Evolutionary conservation across 202 grass and related monocot genomes (phyloP).

Genomic region (Alloteropsis angusta): DNA sequence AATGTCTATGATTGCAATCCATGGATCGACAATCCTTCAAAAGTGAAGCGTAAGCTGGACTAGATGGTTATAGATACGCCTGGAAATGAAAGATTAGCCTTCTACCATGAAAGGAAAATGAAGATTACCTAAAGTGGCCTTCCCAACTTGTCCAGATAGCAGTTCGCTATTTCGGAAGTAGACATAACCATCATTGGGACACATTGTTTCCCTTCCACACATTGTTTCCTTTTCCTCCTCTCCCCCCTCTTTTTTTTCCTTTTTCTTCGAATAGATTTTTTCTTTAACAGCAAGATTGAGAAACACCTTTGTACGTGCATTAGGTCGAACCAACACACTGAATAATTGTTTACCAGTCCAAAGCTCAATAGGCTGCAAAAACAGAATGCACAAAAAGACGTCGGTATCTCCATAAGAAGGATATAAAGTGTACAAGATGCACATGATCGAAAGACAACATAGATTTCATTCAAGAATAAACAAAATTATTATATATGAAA

Average conservation of each 20-base stretch:
- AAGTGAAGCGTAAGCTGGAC: neutral
- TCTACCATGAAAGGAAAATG: neutral
- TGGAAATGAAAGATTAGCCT: neutral
- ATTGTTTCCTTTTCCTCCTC: slow-evolving; percentile 36
- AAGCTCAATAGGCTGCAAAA: slow-evolving; percentile 80
- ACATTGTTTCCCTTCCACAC: slow-evolving; percentile 74
- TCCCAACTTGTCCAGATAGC: slow-evolving; percentile 81
- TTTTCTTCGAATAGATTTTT: slow-evolving; percentile 49
- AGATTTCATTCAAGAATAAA: slow-evolving; percentile 15
- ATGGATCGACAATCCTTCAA: neutral
- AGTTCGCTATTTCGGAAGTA: slow-evolving; percentile 94
- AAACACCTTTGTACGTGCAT: slow-evolving; percentile 79
- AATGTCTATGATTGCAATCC: neutral
- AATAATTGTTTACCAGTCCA: slow-evolving; percentile 98
- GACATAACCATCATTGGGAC: slow-evolving; percentile 79
- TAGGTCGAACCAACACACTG: slow-evolving; percentile 85
- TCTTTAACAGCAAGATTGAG: slow-evolving; percentile 82
- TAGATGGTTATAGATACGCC: neutral
- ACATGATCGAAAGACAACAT: neutral
- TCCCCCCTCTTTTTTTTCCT: neutral
- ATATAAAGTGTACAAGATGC: slow-evolving; percentile 10
- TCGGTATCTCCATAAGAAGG: slow-evolving; percentile 17
- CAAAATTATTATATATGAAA: slow-evolving; percentile 5
- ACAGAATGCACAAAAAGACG: neutral
- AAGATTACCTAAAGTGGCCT: slow-evolving; percentile 71